phyloP scores from a whole-genome alignment of 2,329 filamentous ascomycete species.

The Neodidymelliopsis sp. region DNA sequence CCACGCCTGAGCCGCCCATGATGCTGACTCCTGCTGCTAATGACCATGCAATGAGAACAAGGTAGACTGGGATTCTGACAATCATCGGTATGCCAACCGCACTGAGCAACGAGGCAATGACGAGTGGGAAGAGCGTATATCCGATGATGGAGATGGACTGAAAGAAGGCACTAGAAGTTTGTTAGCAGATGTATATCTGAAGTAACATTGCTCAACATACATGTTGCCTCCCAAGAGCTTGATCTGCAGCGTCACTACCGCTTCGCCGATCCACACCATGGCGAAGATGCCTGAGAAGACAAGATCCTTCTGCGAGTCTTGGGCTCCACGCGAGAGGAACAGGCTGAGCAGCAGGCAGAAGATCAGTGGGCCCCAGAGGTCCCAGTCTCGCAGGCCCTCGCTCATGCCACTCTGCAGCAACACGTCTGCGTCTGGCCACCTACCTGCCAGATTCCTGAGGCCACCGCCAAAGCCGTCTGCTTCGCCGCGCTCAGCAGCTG shows the following conservation, averaged over 20 bases:
- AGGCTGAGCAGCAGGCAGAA: slow-evolving; percentile 91
- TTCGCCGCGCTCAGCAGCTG: slow-evolving; percentile 65
- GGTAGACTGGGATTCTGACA: slow-evolving; percentile 86
- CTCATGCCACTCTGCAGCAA: slow-evolving; percentile 78
- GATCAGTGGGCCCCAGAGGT: slow-evolving; percentile 95
- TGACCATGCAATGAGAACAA: slow-evolving; percentile 89
- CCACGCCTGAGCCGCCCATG: slow-evolving; percentile 90
- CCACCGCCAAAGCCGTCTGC: slow-evolving; percentile 52
- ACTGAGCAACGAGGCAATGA: slow-evolving; percentile 89
- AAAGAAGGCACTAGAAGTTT: slow-evolving; percentile 81
- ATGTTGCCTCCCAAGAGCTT: slow-evolving; percentile 96
- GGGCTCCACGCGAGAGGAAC: slow-evolving; percentile 83
- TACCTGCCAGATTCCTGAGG: slow-evolving; percentile 64
- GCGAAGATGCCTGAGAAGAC: slow-evolving; percentile 98
- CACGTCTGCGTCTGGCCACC: slow-evolving; percentile 73
- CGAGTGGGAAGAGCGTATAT: slow-evolving; percentile 96
- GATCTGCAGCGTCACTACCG: slow-evolving; percentile 96
- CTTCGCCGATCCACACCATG: slow-evolving; percentile 95
- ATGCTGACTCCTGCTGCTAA: slow-evolving; percentile 96
- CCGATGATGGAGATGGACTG: slow-evolving; percentile 98
- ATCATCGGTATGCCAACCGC: slow-evolving; percentile 81
- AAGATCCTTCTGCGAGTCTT: slow-evolving; percentile 79
- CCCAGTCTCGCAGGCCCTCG: slow-evolving; percentile 92
- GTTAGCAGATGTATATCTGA: slow-evolving; percentile 36
- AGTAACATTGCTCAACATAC: slow-evolving; percentile 64